Conservation (phyloP, 108 stramenopile genomes). For the Nitzschia palea region DNA sequence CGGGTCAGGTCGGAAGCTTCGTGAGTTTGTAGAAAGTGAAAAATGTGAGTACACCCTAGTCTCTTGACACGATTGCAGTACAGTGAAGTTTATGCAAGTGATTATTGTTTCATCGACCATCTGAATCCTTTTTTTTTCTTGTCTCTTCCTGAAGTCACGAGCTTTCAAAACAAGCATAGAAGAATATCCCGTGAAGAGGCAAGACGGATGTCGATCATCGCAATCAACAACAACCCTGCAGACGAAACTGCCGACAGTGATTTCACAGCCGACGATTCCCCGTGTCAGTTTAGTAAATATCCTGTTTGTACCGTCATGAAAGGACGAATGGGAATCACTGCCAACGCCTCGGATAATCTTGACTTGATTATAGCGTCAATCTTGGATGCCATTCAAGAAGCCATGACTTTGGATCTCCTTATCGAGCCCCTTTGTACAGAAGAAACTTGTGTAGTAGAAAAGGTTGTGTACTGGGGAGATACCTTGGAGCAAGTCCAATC, state of each 20-base stretch:
- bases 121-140: too few species aligned
- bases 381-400: constrained; percentile 33
- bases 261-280: neutral
- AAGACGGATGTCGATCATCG: constrained; percentile 14
- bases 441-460: constrained; percentile 11
- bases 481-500: constrained; percentile 20
- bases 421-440: constrained; percentile 2
- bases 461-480: constrained; percentile 29
- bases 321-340: constrained; percentile 26
- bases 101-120: too few species aligned
- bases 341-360: constrained; percentile 3
- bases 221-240: constrained; percentile 22
- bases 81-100: too few species aligned
- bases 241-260: constrained; percentile 3
- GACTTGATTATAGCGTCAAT: constrained; percentile 23
- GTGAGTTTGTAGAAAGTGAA: neutral
- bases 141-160: neutral
- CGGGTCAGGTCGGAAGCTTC: neutral
- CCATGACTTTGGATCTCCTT: constrained; percentile 17
- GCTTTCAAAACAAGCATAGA: constrained; percentile 4
- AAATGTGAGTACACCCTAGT: neutral
- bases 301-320: constrained; percentile 22
- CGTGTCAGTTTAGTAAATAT: constrained; percentile 21
- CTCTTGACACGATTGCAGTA: neutral
- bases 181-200: constrained; percentile 19